Base-by-base conservation (phyloP, 2,329 filamentous ascomycete species). In the Drechslera avenae region DNA sequence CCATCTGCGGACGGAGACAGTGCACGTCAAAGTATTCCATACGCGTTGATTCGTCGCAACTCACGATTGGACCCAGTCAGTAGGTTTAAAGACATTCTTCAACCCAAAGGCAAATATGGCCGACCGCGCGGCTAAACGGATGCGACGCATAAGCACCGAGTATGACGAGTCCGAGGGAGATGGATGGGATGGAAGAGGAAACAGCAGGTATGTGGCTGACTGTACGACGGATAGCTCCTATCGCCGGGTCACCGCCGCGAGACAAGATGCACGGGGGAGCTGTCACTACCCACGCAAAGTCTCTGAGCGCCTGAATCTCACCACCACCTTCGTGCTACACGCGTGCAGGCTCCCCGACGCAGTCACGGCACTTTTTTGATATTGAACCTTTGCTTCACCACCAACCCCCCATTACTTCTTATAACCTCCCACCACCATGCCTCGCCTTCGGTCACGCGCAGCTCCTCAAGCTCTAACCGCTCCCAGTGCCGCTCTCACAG, bases 101-200 rank as follows among this genome's bases (percentile, higher is more conserved):
- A 7, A 32, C 18, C 34, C 23, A 21, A 49, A 26, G n/a, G 17
- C 13, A 28, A 32, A 21, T 19, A 72, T 71, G 69, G 52, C 64
- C 30, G 68, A 71, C 39, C 60, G 67, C 14, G 65, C 72, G 19
- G 63, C 65, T 17, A 76, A 75, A 67, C 73, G 74, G 53, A 64
- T 71, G 62, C 70, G 72, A 48, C 72, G 73, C 47, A 62, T 73
- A 56, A 75, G 69, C 66, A 72, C 68, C 58, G 74, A 76, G 53
- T 60, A 73, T 59, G 71, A 74, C 50, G 69, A 72, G 35, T 67
- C 62, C 39, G 63, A 63, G 28, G 69, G 57, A 36, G 60, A 72
- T 59, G 68, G 72, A 62, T 72, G 69, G 69, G 60, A 65, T 46
- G 53, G 50, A 56, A 67, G 56, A 66, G 63, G 62, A 57, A 64